Evolutionary conservation across 2,329 filamentous ascomycete species (phyloP).

Genomic region (Penicillium sclerotigenum): DNA sequence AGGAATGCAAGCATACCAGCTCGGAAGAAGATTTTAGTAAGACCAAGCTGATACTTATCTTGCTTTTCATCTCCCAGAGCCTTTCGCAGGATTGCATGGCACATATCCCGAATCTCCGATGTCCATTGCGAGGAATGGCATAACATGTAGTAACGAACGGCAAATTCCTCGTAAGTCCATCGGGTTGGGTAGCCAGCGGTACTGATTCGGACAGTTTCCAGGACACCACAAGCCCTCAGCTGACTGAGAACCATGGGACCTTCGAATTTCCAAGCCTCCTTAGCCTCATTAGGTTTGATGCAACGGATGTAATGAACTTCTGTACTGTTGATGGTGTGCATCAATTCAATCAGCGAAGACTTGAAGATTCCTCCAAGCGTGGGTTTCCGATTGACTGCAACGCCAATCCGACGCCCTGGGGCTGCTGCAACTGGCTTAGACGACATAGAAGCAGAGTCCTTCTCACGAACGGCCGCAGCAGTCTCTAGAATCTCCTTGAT

Average conservation of each 20-base stretch:
- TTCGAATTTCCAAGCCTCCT: slow-evolving; percentile 96
- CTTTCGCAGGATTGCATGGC: slow-evolving; percentile 83
- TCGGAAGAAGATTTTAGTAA: slow-evolving; percentile 99
- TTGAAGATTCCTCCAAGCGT: slow-evolving; percentile 98
- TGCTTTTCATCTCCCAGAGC: slow-evolving; percentile 75
- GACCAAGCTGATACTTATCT: slow-evolving; percentile 95
- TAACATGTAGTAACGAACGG: slow-evolving; percentile 96
- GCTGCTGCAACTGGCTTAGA: slow-evolving; percentile 69
- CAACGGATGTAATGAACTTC: slow-evolving; percentile 99
- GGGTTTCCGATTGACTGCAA: slow-evolving; percentile 91
- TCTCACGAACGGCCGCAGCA: slow-evolving; percentile 82
- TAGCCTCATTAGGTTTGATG: slow-evolving; percentile 97
- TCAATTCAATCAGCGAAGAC: slow-evolving; percentile 94
- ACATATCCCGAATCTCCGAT: slow-evolving; percentile 89
- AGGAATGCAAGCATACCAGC: slow-evolving; percentile 98
- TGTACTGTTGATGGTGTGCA: slow-evolving; percentile 95
- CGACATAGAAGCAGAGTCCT: slow-evolving; percentile 66
- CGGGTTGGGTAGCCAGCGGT: slow-evolving; percentile 94
- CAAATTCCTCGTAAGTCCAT: slow-evolving; percentile 99
- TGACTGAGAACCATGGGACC: slow-evolving; percentile 98
- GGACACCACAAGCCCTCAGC: slow-evolving; percentile 93
- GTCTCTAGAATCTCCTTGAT: slow-evolving; percentile 79
- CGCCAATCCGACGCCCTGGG: slow-evolving; percentile 78
- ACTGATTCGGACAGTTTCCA: slow-evolving; percentile 96
- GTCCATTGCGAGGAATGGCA: slow-evolving; percentile 89